Percentiles rank a stretch among this genome's conserved stretches.
These are phyloP conservation scores for Arabidopsis lyrata DNA, from an alignment of 441 rosid species.

Conservation along the genomic window DNA sequence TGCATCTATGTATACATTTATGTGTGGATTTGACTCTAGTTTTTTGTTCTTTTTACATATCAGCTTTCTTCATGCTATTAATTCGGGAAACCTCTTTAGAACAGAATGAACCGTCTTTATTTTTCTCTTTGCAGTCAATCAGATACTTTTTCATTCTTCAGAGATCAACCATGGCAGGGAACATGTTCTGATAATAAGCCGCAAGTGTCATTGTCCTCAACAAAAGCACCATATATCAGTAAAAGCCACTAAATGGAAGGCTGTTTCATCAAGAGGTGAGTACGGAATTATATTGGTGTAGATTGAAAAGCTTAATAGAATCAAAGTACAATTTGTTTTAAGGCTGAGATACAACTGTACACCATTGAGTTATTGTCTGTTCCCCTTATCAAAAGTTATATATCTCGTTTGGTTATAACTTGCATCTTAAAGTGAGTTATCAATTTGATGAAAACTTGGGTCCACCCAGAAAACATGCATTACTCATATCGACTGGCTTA, in stretches of 20 bases:
- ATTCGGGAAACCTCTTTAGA: slow-evolving; percentile 20
- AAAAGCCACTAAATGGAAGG: slow-evolving; percentile 15
- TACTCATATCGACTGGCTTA: slow-evolving; percentile 27
- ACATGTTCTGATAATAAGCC: slow-evolving; percentile 31
- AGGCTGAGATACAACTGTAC: slow-evolving; percentile 10
- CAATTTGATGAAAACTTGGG: neutral
- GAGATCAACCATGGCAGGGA: slow-evolving; percentile 49
- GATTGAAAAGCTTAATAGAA: slow-evolving; percentile 1
- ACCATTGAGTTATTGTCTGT: slow-evolving; percentile 11
- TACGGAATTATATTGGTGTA: neutral
- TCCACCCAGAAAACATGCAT: slow-evolving; percentile 22
- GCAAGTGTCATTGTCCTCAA: slow-evolving; percentile 20
- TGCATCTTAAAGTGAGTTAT: neutral
- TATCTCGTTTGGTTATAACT: slow-evolving; percentile 2
- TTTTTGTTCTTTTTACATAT: slow-evolving; percentile 10
- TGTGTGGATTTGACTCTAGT: slow-evolving; percentile 55
- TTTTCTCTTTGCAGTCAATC: slow-evolving; percentile 53
- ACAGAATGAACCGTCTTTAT: neutral
- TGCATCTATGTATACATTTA: neutral
- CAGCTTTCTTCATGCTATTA: neutral
- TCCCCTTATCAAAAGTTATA: slow-evolving; percentile 13
- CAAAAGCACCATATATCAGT: slow-evolving; percentile 16
- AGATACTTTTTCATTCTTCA: slow-evolving; percentile 55
- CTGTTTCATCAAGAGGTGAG: slow-evolving; percentile 31
- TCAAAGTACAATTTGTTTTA: neutral